phyloP scores from a whole-genome alignment of 257 asterid genomes.

The Nicotiana otophora region DNA sequence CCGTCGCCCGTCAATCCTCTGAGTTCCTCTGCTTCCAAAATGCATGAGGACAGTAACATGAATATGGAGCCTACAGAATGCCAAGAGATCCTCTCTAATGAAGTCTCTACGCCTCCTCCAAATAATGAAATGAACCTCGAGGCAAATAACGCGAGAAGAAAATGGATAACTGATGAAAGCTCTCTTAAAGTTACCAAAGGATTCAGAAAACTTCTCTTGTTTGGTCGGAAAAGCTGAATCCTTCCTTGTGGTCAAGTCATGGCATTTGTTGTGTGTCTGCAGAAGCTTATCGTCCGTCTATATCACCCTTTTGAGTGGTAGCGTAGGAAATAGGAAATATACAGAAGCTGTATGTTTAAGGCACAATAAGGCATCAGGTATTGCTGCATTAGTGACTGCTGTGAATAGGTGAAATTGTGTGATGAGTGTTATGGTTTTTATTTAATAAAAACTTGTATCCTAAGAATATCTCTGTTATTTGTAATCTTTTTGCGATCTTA shows the following conservation, averaged over 20 bases:
- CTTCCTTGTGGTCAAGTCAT: background rate
- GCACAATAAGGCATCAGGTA: conserved; percentile 17
- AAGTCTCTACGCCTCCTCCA: conserved; percentile 48
- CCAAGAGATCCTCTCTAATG: conserved; percentile 30
- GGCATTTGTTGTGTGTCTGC: background rate
- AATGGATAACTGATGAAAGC: conserved; percentile 60
- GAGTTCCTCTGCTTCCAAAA: conserved; percentile 14
- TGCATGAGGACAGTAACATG: conserved; percentile 16
- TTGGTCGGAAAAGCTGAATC: conserved; percentile 52
- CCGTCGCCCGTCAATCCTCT: background rate
- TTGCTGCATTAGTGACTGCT: conserved; percentile 4
- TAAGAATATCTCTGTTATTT: background rate
- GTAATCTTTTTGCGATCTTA: background rate
- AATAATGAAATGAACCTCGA: conserved; percentile 33
- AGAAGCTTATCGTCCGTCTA: background rate
- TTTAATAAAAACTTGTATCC: background rate
- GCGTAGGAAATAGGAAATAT: background rate
- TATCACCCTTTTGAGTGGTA: background rate
- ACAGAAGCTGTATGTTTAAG: background rate
- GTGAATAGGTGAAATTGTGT: background rate
- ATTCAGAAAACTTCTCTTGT: conserved; percentile 60
- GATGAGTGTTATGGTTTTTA: conserved; percentile 1
- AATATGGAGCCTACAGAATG: conserved; percentile 28
- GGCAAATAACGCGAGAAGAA: conserved; percentile 39
- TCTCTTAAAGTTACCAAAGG: conserved; percentile 61